phyloP scores from a whole-genome alignment of 179 eudicot species.

The Camellia oleifera region DNA sequence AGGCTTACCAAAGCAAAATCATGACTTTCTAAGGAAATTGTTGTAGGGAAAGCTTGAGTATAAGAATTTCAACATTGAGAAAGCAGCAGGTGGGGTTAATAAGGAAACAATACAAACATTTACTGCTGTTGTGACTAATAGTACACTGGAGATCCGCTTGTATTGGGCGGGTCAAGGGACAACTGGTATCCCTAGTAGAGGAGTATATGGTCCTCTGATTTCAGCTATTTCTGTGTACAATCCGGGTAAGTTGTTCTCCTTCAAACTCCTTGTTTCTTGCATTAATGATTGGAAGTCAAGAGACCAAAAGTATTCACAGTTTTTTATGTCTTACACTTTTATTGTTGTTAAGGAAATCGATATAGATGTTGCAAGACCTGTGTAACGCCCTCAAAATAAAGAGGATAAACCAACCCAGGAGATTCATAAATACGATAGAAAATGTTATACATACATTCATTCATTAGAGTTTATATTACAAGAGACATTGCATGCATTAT shows the following conservation, averaged over 20 bases:
- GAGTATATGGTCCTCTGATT: conserved; percentile 45
- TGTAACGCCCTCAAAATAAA: no score
- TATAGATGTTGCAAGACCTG: not conserved
- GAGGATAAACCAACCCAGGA: no score
- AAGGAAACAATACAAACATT: conserved; percentile 17
- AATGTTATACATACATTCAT: no score
- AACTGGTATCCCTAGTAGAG: conserved; percentile 25
- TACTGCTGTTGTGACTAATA: conserved; percentile 23
- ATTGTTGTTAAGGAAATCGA: not conserved
- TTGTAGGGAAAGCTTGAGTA: conserved; percentile 26
- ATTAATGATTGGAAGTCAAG: no score
- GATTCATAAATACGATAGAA: no score
- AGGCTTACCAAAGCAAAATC: not conserved
- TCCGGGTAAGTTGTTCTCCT: conserved; percentile 21
- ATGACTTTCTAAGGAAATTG: not conserved
- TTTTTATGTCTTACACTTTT: not conserved
- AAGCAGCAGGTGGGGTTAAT: conserved; percentile 39
- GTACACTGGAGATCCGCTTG: conserved; percentile 36
- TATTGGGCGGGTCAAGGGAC: conserved; percentile 55
- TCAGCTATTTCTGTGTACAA: conserved; percentile 43
- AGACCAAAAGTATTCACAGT: no score
- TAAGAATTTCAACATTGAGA: conserved; percentile 39
- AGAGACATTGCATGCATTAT: no score
- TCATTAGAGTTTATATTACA: no score
- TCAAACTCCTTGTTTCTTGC: not conserved